These are phyloP conservation scores for Mesembryanthemum crystallinum DNA, from an alignment of 148 eudicot genomes.

Conservation along the genomic window DNA sequence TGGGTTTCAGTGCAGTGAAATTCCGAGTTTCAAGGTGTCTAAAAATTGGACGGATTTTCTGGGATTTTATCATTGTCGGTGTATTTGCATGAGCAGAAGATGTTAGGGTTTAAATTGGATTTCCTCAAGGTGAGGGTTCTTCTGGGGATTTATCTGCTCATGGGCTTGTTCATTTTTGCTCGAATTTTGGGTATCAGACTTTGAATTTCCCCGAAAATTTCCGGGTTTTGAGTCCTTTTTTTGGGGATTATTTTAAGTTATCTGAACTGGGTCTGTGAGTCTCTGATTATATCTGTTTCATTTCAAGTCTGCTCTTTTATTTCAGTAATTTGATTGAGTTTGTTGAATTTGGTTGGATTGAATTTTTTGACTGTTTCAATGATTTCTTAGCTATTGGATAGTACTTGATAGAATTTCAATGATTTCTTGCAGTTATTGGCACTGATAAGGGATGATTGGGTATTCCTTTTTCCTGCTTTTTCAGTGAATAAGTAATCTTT, in stretches of 20 bases:
- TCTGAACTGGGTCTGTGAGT: conserved; percentile 15
- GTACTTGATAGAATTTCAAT: not conserved
- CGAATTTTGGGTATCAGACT: not conserved
- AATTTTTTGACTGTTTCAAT: too few species aligned
- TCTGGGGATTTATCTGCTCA: not conserved
- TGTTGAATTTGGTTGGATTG: not conserved
- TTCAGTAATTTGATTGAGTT: conserved; percentile 13
- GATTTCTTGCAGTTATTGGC: not conserved
- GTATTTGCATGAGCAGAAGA: not conserved
- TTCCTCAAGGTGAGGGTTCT: conserved; percentile 22
- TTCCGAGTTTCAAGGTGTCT: conserved; percentile 16
- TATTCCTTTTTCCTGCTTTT: not conserved
- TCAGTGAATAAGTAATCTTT: not conserved
- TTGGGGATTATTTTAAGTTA: not conserved
- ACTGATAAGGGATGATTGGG: not conserved
- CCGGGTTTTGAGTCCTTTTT: not conserved
- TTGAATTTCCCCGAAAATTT: not conserved
- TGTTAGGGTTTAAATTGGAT: not conserved
- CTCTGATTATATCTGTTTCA: too few species aligned
- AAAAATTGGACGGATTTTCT: conserved; percentile 9
- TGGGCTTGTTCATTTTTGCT: not conserved
- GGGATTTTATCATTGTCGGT: conserved; percentile 12
- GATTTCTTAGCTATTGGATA: not conserved
- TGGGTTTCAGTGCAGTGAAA: conserved; percentile 16
- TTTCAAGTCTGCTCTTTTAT: not conserved